phyloP scores from a whole-genome alignment of 176 grass and related monocot genomes.

The Oryza rufipogon region DNA sequence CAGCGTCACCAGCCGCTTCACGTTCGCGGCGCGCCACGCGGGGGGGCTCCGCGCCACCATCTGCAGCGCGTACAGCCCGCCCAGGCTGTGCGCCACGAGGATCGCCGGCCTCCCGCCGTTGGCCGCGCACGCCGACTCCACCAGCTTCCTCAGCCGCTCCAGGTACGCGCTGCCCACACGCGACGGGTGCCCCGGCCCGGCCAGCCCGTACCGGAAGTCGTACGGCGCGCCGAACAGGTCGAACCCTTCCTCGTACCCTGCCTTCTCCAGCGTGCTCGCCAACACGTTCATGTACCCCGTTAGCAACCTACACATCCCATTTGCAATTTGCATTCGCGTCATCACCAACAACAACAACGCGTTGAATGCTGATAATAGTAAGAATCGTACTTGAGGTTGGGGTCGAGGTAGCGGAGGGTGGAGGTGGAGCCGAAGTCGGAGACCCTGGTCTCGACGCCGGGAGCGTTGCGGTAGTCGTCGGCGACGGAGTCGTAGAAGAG shows the following conservation, averaged over 20 bases:
- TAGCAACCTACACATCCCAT: slow-evolving; percentile 40
- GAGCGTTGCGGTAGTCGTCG: slow-evolving; percentile 80
- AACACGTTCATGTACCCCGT: slow-evolving; percentile 73
- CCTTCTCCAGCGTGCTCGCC: slow-evolving; percentile 61
- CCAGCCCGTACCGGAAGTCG: slow-evolving; percentile 86
- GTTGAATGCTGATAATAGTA: too few relatives aligned
- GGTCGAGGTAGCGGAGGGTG: slow-evolving; percentile 70
- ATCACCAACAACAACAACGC: background rate
- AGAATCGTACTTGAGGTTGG: slow-evolving; percentile 58
- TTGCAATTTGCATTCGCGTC: background rate
- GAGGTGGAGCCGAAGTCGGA: slow-evolving; percentile 65
- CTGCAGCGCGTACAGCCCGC: slow-evolving; percentile 72
- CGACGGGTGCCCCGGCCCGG: slow-evolving; percentile 61
- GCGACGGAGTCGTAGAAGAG: slow-evolving; percentile 53
- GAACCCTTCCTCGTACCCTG: slow-evolving; percentile 66
- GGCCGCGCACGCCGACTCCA: slow-evolving; percentile 52
- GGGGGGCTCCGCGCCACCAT: slow-evolving; percentile 56
- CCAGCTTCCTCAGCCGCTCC: slow-evolving; percentile 53
- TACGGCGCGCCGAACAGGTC: slow-evolving; percentile 85
- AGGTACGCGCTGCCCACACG: slow-evolving; percentile 66
- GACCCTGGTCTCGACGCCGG: slow-evolving; percentile 71
- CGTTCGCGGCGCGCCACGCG: slow-evolving; percentile 52
- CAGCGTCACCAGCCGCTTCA: slow-evolving; percentile 68
- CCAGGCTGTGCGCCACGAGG: slow-evolving; percentile 82
- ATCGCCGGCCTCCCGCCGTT: slow-evolving; percentile 60